Conservation (phyloP, 2,329 filamentous ascomycete species). For the Aspergillus ochraceus region DNA sequence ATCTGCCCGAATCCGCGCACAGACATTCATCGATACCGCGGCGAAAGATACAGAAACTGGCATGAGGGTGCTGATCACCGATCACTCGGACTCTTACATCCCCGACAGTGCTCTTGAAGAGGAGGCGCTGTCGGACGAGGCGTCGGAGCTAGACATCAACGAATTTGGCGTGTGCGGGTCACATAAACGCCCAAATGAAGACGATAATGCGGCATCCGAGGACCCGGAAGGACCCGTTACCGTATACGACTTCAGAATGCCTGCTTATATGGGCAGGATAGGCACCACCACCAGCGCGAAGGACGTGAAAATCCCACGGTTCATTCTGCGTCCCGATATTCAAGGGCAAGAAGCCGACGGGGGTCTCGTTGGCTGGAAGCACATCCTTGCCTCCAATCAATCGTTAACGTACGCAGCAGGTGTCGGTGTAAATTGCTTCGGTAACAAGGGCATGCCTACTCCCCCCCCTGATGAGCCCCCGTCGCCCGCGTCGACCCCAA, state of each 20-base stretch:
- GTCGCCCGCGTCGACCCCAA: slow-evolving; percentile 32
- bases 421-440: slow-evolving; percentile 34
- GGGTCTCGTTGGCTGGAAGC: slow-evolving; percentile 46
- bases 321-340: slow-evolving; percentile 45
- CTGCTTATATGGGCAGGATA: slow-evolving; percentile 43
- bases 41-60: slow-evolving; percentile 42
- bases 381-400: slow-evolving; percentile 43
- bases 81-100: slow-evolving; percentile 40
- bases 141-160: slow-evolving; percentile 35
- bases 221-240: slow-evolving; percentile 33
- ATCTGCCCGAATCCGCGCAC: slow-evolving; percentile 46
- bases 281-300: slow-evolving; percentile 24
- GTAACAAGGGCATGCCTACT: slow-evolving; percentile 22
- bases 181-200: slow-evolving; percentile 21
- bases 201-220: slow-evolving; percentile 15
- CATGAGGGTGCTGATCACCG: slow-evolving; percentile 42
- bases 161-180: slow-evolving; percentile 32
- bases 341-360: slow-evolving; percentile 44
- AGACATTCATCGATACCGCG: slow-evolving; percentile 46
- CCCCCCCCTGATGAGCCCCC: slow-evolving; percentile 29
- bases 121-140: slow-evolving; percentile 28
- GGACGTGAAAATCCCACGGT: slow-evolving; percentile 37
- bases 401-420: slow-evolving; percentile 39
- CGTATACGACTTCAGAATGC: slow-evolving; percentile 43
- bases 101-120: slow-evolving; percentile 34